Percentiles rank a stretch among this genome's conserved stretches.
These are phyloP conservation scores for Neoconidiobolus thromboides DNA, from an alignment of 371 early-diverging fungal genomes.

Conservation along the genomic window DNA sequence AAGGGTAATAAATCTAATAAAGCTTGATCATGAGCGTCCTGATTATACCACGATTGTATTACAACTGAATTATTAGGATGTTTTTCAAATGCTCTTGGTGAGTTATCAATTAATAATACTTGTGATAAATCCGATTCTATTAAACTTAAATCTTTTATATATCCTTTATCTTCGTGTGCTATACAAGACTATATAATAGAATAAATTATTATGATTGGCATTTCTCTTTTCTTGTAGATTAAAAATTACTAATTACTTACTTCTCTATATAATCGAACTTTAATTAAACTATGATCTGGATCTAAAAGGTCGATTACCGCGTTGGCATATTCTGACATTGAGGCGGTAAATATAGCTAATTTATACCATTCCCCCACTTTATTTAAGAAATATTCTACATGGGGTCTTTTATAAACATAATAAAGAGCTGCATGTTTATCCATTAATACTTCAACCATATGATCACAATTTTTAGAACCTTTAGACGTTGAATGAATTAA, in stretches of 20 bases:
- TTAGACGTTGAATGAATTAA: slow-evolving; percentile 82
- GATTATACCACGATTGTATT: slow-evolving; percentile 56
- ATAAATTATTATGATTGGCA: not conserved
- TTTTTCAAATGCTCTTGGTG: slow-evolving; percentile 62
- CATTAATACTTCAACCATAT: slow-evolving; percentile 76
- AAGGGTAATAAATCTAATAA: slow-evolving; percentile 67
- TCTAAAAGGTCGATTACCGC: slow-evolving; percentile 88
- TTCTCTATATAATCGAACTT: slow-evolving; percentile 68
- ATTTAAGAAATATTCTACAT: not conserved
- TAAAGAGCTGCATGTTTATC: slow-evolving; percentile 56
- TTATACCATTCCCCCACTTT: slow-evolving; percentile 65
- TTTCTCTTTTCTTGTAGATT: not conserved
- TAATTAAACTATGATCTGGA: slow-evolving; percentile 48
- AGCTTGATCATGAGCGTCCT: slow-evolving; percentile 55
- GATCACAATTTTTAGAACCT: slow-evolving; percentile 34
- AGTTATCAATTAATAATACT: slow-evolving; percentile 82
- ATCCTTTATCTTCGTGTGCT: slow-evolving; percentile 48
- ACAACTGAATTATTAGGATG: slow-evolving; percentile 77
- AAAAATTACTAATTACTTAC: slow-evolving; percentile 13
- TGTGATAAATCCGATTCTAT: slow-evolving; percentile 68
- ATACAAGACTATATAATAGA: not conserved
- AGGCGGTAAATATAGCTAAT: slow-evolving; percentile 95
- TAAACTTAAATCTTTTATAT: slow-evolving; percentile 67
- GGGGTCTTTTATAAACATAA: not conserved
- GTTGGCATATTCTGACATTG: slow-evolving; percentile 92